Percentiles rank a stretch among this genome's conserved stretches.
phyloP scores from a whole-genome alignment of 371 early-diverging fungal species.

The Mucor lusitanicus region DNA sequence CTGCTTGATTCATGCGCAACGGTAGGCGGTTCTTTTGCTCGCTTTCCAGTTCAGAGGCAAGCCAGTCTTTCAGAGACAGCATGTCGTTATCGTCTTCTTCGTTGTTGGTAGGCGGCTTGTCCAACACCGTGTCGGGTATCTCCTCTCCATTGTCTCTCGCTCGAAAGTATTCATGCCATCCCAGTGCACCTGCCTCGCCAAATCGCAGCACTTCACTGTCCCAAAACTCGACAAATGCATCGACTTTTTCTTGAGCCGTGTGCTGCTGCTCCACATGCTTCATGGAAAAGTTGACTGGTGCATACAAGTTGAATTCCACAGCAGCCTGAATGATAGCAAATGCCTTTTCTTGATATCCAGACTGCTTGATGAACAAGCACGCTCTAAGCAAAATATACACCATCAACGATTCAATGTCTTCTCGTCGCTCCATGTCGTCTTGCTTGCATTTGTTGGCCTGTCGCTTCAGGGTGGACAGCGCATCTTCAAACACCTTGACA shows the following conservation, averaged over 20 bases:
- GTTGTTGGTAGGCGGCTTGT: not conserved
- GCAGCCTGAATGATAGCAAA: slow-evolving; percentile 69
- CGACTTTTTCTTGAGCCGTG: slow-evolving; percentile 51
- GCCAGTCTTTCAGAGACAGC: slow-evolving; percentile 13
- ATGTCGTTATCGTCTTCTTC: slow-evolving; percentile 23
- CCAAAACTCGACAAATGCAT: slow-evolving; percentile 75
- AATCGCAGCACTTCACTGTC: slow-evolving; percentile 75
- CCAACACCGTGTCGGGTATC: not conserved
- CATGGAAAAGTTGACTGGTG: slow-evolving; percentile 44
- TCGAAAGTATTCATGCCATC: slow-evolving; percentile 50
- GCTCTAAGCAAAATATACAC: slow-evolving; percentile 65
- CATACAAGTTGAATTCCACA: slow-evolving; percentile 72
- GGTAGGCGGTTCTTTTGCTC: slow-evolving; percentile 31
- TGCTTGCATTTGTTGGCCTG: slow-evolving; percentile 11
- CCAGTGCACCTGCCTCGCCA: slow-evolving; percentile 74
- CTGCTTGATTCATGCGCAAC: slow-evolving; percentile 26
- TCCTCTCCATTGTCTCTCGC: slow-evolving; percentile 23
- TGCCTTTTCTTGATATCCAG: slow-evolving; percentile 76
- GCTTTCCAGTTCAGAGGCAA: slow-evolving; percentile 2
- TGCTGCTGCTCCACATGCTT: too few species aligned
- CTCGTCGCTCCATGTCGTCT: slow-evolving; percentile 24
- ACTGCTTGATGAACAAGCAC: slow-evolving; percentile 66
- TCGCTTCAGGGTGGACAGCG: slow-evolving; percentile 44
- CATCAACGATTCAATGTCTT: slow-evolving; percentile 59
- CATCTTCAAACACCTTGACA: slow-evolving; percentile 66